Evolutionary conservation across 1,284 basidiomycete genomes (phyloP), one percentile per base, ranked within the genome.

Genomic region (Tylopilus sp.): DNA sequence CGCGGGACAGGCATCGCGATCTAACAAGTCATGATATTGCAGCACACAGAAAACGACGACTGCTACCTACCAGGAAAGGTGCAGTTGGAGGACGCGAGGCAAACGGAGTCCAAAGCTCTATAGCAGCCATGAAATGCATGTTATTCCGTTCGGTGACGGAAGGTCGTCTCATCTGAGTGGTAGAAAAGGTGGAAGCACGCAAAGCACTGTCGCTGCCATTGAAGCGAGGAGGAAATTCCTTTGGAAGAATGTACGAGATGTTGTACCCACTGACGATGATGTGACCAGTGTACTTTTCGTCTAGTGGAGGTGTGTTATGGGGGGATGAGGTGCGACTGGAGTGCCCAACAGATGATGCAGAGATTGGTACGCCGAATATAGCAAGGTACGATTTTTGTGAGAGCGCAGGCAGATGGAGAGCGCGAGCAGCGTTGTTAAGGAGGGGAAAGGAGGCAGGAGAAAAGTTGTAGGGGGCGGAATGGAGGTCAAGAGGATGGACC

Each of bases 181-280:
- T 65, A 21, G 68, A 70, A 28, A 73, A 66, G 26, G 72, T 21
- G 0, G 67, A 62, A 36, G 50, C 59, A 29, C 68, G 68, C 2
- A 62, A 54, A 35, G 63, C 57, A n/a, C 52, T 57, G 13, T 71
- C 71, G 26, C 68, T 68, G 9, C 63, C 64, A 40, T 68, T 54
- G 50, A 71, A 67, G 13, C 71, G 69, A 26, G 77, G 72, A 9
- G 82, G 83, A 53, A 89, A 82, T 46, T 78, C 76, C 57, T 77
- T 88, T n/a, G 87, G 88, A 6, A 86, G 70, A 8, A 89, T 79
- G 59, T 82, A 89, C 11, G 85, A 83, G 43, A 90, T 79, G 52
- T 84, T 75, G 60, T 89, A 90, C 36, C 79, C 79, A 61, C 79
- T 87, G 53, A 90, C 82, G 34, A 86, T 74, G 49, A 90, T 84